These are phyloP conservation scores for Podila verticillata DNA, from an alignment of 192 early-diverging fungal genomes.

Conservation along the genomic window DNA sequence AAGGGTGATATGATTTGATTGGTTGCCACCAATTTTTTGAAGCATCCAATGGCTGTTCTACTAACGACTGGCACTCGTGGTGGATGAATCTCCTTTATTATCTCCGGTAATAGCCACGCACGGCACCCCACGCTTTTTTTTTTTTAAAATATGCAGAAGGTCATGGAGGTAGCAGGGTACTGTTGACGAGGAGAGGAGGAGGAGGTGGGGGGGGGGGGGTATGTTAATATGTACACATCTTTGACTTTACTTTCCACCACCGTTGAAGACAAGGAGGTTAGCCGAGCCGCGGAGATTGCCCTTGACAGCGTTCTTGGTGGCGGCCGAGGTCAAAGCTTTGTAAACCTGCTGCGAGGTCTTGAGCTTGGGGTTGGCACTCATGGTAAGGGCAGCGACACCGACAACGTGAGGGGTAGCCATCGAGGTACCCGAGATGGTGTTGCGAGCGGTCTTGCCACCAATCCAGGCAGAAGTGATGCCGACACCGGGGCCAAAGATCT, in stretches of 20 bases:
- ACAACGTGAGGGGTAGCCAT: conserved; percentile 95
- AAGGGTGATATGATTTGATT: too few relatives aligned
- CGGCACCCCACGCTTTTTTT: too few relatives aligned
- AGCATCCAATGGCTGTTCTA: too few relatives aligned
- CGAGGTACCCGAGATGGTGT: conserved; percentile 94
- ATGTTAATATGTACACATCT: background rate
- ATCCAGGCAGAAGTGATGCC: conserved; percentile 86
- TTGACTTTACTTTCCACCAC: conserved; percentile 9
- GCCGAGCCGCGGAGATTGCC: conserved; percentile 56
- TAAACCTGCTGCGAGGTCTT: conserved; percentile 67
- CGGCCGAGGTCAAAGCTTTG: conserved; percentile 57
- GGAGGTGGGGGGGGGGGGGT: too few relatives aligned
- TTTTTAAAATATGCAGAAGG: too few relatives aligned
- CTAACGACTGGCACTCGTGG: too few relatives aligned
- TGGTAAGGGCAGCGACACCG: conserved; percentile 84
- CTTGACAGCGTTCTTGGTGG: conserved; percentile 65
- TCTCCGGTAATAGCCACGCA: too few relatives aligned
- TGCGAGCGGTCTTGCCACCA: conserved; percentile 74
- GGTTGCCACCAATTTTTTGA: too few relatives aligned
- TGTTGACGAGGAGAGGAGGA: too few relatives aligned
- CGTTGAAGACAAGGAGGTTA: conserved; percentile 74
- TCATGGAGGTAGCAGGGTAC: too few relatives aligned
- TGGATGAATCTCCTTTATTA: too few relatives aligned
- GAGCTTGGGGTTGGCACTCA: conserved; percentile 41
- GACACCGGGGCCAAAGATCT: conserved; percentile 93